Conservation (phyloP, 2,329 filamentous ascomycete species). For the Sporothrix pseudoabietina region DNA sequence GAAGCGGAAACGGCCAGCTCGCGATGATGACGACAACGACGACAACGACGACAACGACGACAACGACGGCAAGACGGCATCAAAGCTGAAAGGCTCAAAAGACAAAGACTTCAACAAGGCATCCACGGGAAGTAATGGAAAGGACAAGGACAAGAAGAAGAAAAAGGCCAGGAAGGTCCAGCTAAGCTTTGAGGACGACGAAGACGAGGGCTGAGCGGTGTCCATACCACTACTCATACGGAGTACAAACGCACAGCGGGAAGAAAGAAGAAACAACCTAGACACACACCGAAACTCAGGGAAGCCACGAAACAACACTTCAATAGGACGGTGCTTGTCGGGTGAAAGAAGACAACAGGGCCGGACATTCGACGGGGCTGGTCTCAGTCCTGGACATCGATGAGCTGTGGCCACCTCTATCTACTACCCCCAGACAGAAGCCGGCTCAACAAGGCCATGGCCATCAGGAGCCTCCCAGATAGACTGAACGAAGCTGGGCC, state of each 20-base stretch:
- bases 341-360: too few species aligned
- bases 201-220: constrained; percentile 42
- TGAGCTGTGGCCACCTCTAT: not conserved
- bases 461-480: not conserved
- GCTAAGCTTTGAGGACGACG: constrained; percentile 67
- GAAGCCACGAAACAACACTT: too few species aligned
- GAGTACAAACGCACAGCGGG: too few species aligned
- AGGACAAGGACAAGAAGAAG: constrained; percentile 50
- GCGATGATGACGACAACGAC: not conserved
- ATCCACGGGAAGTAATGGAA: constrained; percentile 22
- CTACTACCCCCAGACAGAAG: not conserved
- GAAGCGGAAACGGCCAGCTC: constrained; percentile 13
- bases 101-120: constrained; percentile 33
- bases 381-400: not conserved
- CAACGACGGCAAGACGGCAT: constrained; percentile 37
- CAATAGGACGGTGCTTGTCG: too few species aligned
- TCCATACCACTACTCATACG: not conserved
- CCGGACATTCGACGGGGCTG: not conserved
- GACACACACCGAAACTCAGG: too few species aligned
- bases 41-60: constrained; percentile 35
- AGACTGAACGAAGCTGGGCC: not conserved
- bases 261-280: too few species aligned
- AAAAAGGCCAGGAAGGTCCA: constrained; percentile 67
- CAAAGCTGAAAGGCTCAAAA: constrained; percentile 36
- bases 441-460: not conserved